These are phyloP conservation scores for Zygoascus tannicola DNA, from an alignment of 805 yeast species.

Conservation along the genomic window DNA sequence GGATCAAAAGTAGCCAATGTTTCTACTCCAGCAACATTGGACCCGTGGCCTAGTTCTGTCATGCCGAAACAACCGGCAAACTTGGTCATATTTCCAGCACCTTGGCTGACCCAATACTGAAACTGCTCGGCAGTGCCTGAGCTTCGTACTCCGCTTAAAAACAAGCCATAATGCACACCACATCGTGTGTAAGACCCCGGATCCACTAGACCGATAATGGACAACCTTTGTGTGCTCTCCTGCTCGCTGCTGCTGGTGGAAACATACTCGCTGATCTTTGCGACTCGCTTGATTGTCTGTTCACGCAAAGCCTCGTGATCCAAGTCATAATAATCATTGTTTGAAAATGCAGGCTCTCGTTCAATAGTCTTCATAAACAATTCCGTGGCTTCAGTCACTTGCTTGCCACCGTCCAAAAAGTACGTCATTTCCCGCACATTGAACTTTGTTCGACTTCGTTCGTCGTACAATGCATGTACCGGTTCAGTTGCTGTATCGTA, in stretches of 20 bases:
- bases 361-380: conserved; percentile 37
- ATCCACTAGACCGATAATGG: conserved; percentile 37
- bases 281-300: conserved; percentile 28
- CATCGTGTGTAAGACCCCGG: conserved; percentile 74
- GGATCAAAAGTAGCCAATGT: conserved; percentile 81
- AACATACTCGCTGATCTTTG: conserved; percentile 21
- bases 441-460: conserved; percentile 32
- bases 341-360: conserved; percentile 44
- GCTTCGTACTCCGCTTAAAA: conserved; percentile 72
- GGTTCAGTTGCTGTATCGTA: conserved; percentile 24
- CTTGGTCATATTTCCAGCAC: conserved; percentile 29
- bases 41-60: conserved; percentile 92
- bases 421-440: conserved; percentile 32
- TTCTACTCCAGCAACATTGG: conserved; percentile 87
- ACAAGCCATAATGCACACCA: conserved; percentile 83
- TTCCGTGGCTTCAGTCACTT: conserved; percentile 32
- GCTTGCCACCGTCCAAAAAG: conserved; percentile 36
- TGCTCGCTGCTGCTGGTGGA: conserved; percentile 21
- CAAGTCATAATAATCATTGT: conserved; percentile 39
- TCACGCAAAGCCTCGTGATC: conserved; percentile 35
- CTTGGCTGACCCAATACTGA: conserved; percentile 69
- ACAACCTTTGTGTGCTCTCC: conserved; percentile 20
- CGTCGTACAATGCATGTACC: conserved; percentile 29
- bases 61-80: conserved; percentile 81
- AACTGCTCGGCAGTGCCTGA: conserved; percentile 82